phyloP scores from a whole-genome alignment of 495 filamentous ascomycete genomes.

The Podospora appendiculata region DNA sequence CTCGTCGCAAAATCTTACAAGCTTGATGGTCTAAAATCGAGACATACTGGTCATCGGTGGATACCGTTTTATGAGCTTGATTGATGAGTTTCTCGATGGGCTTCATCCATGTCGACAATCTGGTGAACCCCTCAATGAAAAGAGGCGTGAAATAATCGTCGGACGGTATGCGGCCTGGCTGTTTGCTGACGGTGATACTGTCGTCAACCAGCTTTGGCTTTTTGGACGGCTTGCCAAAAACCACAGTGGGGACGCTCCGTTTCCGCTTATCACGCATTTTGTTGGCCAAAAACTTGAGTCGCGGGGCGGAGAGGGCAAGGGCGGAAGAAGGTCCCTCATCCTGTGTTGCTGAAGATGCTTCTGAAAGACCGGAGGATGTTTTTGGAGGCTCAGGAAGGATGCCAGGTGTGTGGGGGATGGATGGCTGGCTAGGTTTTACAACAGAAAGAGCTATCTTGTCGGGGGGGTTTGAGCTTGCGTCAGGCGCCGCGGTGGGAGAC shows the following conservation, averaged over 20 bases:
- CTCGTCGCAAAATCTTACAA: conserved; percentile 69
- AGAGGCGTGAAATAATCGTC: conserved; percentile 78
- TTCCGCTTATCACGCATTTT: conserved; percentile 56
- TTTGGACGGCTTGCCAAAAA: conserved; percentile 58
- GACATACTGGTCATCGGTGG: conserved; percentile 66
- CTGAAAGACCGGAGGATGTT: too few relatives aligned
- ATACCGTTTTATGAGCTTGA: conserved; percentile 74
- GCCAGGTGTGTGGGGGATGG: too few relatives aligned
- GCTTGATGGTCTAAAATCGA: conserved; percentile 77
- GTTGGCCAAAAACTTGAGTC: conserved; percentile 45
- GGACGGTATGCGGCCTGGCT: conserved; percentile 30
- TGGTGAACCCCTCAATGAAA: conserved; percentile 63
- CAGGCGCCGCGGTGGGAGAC: too few relatives aligned
- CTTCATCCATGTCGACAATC: conserved; percentile 49
- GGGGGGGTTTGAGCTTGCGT: too few relatives aligned
- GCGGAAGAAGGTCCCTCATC: conserved; percentile 2
- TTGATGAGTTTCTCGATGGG: conserved; percentile 61
- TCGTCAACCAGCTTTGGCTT: conserved; percentile 17
- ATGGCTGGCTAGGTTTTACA: too few relatives aligned
- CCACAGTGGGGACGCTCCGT: conserved; percentile 66
- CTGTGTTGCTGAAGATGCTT: background rate
- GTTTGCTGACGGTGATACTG: conserved; percentile 25
- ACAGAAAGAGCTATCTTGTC: too few relatives aligned
- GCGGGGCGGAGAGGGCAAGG: conserved; percentile 28
- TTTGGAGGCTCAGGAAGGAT: too few relatives aligned